Evolutionary conservation across 176 grass and related monocot genomes (phyloP).

Genomic region (Cenchrus americanus): DNA sequence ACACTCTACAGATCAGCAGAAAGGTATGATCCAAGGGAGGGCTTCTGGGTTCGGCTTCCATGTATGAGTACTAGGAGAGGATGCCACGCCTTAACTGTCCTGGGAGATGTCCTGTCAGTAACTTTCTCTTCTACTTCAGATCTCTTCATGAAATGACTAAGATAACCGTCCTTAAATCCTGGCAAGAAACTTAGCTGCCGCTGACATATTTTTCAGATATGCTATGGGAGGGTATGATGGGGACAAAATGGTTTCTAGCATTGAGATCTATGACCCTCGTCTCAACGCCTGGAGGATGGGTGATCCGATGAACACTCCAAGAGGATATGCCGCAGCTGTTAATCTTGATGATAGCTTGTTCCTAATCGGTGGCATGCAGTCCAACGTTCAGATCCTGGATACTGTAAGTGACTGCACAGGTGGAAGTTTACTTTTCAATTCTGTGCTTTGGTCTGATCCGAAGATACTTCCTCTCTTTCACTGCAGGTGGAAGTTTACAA

Average conservation of each 20-base stretch:
- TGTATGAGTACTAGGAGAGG: slow-evolving; percentile 80
- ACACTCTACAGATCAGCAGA: slow-evolving; percentile 64
- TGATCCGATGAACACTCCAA: slow-evolving; percentile 58
- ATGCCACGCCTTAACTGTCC: slow-evolving; percentile 57
- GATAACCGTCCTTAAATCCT: slow-evolving; percentile 16
- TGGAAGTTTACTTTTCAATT: neutral
- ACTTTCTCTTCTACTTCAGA: neutral
- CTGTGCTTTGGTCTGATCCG: slow-evolving; percentile 17
- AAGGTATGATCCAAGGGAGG: slow-evolving; percentile 96
- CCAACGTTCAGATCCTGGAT: slow-evolving; percentile 54
- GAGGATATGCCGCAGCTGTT: slow-evolving; percentile 67
- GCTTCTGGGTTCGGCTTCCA: slow-evolving; percentile 77
- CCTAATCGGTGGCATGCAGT: slow-evolving; percentile 65
- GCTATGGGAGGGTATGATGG: slow-evolving; percentile 77
- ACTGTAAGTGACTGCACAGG: slow-evolving; percentile 45
- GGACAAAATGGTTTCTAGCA: slow-evolving; percentile 60
- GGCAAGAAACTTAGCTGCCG: slow-evolving; percentile 18
- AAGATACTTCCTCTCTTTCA: slow-evolving; percentile 11
- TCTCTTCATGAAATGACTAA: slow-evolving; percentile 1
- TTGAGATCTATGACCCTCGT: slow-evolving; percentile 82
- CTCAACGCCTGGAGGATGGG: slow-evolving; percentile 64
- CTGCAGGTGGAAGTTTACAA: slow-evolving; percentile 75
- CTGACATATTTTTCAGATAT: slow-evolving; percentile 54
- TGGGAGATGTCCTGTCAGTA: slow-evolving; percentile 69
- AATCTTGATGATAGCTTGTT: slow-evolving; percentile 59